Conservation (phyloP, 176 grass and related monocot species). For the Cenchrus fungigraminus region DNA sequence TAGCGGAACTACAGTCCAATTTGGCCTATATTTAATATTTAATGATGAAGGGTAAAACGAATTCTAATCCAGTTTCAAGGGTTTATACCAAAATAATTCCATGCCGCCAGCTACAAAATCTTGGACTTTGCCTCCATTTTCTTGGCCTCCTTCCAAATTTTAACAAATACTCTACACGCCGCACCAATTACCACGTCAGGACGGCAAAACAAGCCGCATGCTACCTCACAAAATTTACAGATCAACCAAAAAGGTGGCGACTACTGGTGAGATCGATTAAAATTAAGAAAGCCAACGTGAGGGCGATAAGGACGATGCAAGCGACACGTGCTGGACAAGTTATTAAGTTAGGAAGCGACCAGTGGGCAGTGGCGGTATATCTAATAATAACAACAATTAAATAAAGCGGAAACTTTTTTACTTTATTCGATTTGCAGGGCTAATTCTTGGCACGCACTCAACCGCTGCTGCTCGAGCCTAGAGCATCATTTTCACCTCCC, state of each 20-base stretch:
- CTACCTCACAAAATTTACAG: conserved; percentile 22
- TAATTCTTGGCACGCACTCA: conserved; percentile 71
- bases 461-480: conserved; percentile 26
- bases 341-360: not conserved
- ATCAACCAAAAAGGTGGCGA: not conserved
- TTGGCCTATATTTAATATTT: not conserved
- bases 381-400: not conserved
- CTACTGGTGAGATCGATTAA: not conserved
- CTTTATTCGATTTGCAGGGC: conserved; percentile 64
- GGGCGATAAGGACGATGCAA: conserved; percentile 48
- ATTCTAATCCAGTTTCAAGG: not conserved
- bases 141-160: not conserved
- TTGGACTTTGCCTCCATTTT: conserved; percentile 4
- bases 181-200: not conserved
- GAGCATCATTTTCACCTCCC: not conserved
- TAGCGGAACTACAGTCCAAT: not conserved
- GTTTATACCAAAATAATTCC: conserved; percentile 38
- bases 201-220: conserved; percentile 22
- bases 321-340: conserved; percentile 53
- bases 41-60: not conserved
- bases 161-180: no score
- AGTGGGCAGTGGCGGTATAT: conserved; percentile 7
- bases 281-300: conserved; percentile 20
- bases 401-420: conserved; percentile 31
- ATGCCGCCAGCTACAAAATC: not conserved